Evolutionary conservation across 2,329 filamentous ascomycete genomes (phyloP).

Genomic region (Parasarocladium wereldwijsianum): DNA sequence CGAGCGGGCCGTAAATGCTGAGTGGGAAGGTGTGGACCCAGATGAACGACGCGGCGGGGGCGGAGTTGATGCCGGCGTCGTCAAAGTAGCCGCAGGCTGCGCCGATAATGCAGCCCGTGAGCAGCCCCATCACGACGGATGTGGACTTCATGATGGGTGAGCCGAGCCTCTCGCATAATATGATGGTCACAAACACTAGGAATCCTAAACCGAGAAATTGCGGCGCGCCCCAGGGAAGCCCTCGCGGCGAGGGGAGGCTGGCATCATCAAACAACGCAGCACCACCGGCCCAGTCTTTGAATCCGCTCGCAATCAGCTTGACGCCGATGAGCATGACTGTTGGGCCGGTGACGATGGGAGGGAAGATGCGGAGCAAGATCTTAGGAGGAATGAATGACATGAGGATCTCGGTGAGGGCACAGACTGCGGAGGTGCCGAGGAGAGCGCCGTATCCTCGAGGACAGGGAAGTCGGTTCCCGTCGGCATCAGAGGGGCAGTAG

Average conservation of each 20-base stretch:
- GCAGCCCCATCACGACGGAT: slow-evolving; percentile 59
- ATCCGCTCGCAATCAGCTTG: slow-evolving; percentile 54
- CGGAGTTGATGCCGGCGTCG: slow-evolving; percentile 51
- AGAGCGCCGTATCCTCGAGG: slow-evolving; percentile 61
- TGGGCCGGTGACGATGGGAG: slow-evolving; percentile 63
- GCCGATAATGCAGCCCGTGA: slow-evolving; percentile 65
- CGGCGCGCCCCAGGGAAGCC: slow-evolving; percentile 63
- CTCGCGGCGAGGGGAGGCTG: slow-evolving; percentile 50
- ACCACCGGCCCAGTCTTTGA: slow-evolving; percentile 68
- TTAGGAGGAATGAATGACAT: slow-evolving; percentile 62
- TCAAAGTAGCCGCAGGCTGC: slow-evolving; percentile 69
- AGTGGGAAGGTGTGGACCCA: slow-evolving; percentile 70
- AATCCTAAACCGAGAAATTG: slow-evolving; percentile 71
- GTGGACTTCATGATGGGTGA: slow-evolving; percentile 74
- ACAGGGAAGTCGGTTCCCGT: slow-evolving; percentile 56
- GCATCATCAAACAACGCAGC: slow-evolving; percentile 38
- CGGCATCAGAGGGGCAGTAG: slow-evolving; percentile 42
- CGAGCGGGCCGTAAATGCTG: slow-evolving; percentile 55
- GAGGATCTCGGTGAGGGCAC: slow-evolving; percentile 53
- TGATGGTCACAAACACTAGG: slow-evolving; percentile 65
- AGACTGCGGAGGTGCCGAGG: slow-evolving; percentile 53
- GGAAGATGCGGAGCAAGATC: slow-evolving; percentile 58
- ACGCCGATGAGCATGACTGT: slow-evolving; percentile 61
- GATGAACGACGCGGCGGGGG: slow-evolving; percentile 59
- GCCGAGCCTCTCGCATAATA: slow-evolving; percentile 68